Evolutionary conservation across 2,329 filamentous ascomycete genomes (phyloP), one percentile per base, ranked within the genome.

Genomic region (Aspergillus jensenii): DNA sequence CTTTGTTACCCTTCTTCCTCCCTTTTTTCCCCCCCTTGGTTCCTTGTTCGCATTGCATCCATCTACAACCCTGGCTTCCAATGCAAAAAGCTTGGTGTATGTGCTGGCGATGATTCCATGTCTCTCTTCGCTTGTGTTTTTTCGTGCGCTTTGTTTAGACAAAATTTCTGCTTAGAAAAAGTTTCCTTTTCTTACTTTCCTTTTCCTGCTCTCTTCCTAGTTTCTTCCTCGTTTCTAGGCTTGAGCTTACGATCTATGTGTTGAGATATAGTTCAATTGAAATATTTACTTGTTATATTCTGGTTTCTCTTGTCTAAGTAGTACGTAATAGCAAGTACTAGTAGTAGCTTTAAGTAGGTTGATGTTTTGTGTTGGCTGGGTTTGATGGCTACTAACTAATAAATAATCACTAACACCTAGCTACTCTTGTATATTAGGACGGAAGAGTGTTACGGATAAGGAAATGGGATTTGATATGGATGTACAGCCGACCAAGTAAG

Each of bases 31-130:
- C 8, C 8, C 27, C 27, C 27, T 11, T 31, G 33, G 3, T 37
- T 37, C 7, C 35, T 49, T n/a, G 35, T 58, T 55, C 60, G 59
- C 61, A 60, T 61, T 63, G 61, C 59, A 62, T 65, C 61, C 62
- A 64, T 23, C 23, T 46, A 46, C 35, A 37, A 37, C 35, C n/a
- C 44, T 46, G 27, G 15, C 14, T 46, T 8, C 44, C 15, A 31
- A 46, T 27, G 15, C 12, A 12, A 46, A 23, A 27, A 46, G 44
- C 21, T n/a, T 25, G 23, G 14, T 31, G 69, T 69, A 68, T 69
- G 66, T 69, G 70, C 61, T 61, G 59, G 61, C 61, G 59, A 62
- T 37, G 12, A 37, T 37, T 37, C 14, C 35, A 37, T 37, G 35
- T 47, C 9, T 46, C 14, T 27, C 25, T 15, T 15, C 23, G 11